These are phyloP conservation scores for Multifurca ochricompacta DNA, from an alignment of 768 basidiomycete genomes.

Conservation along the genomic window DNA sequence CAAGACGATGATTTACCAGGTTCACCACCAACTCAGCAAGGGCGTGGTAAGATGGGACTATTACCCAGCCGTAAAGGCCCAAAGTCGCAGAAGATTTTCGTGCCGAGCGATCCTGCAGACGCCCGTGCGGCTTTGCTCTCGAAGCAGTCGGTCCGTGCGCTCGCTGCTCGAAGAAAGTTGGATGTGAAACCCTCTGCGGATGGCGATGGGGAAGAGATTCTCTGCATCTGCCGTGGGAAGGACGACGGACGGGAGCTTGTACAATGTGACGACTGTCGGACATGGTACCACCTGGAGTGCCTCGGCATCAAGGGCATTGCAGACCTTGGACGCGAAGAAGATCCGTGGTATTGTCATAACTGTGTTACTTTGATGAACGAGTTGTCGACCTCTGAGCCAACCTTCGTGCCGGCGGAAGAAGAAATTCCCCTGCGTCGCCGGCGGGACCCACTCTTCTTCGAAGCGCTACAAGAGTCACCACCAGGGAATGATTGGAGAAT, in stretches of 20 bases:
- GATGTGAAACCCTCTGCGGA: slow-evolving; percentile 30
- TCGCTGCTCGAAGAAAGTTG: slow-evolving; percentile 43
- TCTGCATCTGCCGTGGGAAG: slow-evolving; percentile 59
- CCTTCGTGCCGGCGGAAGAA: slow-evolving; percentile 60
- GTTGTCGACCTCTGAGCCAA: slow-evolving; percentile 44
- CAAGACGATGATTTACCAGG: slow-evolving; percentile 29
- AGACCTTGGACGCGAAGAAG: slow-evolving; percentile 68
- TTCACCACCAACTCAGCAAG: slow-evolving; percentile 30
- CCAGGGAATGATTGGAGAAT: slow-evolving; percentile 33
- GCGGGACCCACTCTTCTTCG: slow-evolving; percentile 53
- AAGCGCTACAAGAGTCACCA: slow-evolving; percentile 48
- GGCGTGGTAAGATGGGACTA: slow-evolving; percentile 57
- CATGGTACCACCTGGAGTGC: slow-evolving; percentile 78
- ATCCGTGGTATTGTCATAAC: slow-evolving; percentile 67
- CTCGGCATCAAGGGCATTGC: slow-evolving; percentile 59
- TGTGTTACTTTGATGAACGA: slow-evolving; percentile 36
- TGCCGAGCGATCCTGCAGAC: slow-evolving; percentile 67
- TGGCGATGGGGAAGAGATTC: slow-evolving; percentile 40
- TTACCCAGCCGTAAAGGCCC: slow-evolving; percentile 34
- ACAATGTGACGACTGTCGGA: slow-evolving; percentile 73
- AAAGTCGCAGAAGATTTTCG: slow-evolving; percentile 30
- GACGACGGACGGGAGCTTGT: slow-evolving; percentile 73
- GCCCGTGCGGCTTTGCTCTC: slow-evolving; percentile 66
- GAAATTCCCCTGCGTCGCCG: slow-evolving; percentile 32
- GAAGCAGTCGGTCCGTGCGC: slow-evolving; percentile 57